Conservation (phyloP, 495 filamentous ascomycete genomes). For the Pyrenula massariospora region DNA sequence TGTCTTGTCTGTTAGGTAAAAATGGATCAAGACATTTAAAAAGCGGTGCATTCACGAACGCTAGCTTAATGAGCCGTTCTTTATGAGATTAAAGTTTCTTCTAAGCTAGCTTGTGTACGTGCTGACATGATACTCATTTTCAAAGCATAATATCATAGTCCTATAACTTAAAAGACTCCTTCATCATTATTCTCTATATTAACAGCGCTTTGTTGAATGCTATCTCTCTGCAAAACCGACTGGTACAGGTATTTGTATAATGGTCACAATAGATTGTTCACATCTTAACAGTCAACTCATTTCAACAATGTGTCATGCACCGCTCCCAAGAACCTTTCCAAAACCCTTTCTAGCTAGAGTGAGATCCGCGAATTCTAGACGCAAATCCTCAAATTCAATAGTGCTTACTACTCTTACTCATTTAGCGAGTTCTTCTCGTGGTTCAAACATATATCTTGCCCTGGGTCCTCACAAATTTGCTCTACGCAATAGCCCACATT, state of each 20-base stretch:
- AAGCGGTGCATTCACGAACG: not conserved
- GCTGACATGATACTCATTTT: not conserved
- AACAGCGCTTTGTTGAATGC: not conserved
- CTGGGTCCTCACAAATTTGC: not conserved
- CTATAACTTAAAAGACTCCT: not conserved
- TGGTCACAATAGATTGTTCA: not conserved
- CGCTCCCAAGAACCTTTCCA: not conserved
- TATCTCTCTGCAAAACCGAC: not conserved
- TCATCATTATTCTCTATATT: not conserved
- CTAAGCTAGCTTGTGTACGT: not conserved
- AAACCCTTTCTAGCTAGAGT: not conserved
- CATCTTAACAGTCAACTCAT: not conserved
- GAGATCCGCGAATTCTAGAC: not conserved
- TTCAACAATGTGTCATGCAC: not conserved
- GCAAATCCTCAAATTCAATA: not conserved
- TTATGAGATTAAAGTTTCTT: not conserved
- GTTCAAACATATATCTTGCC: not conserved
- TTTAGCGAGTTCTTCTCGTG: not conserved
- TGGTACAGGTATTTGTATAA: not conserved
- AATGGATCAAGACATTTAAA: not conserved
- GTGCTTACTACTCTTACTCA: not conserved
- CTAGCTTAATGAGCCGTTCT: not conserved
- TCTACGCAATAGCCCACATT: not conserved
- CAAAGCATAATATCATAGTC: not conserved
- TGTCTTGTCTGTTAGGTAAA: not conserved